Evolutionary conservation across 108 stramenopile genomes (phyloP).

Genomic region (Nannochloropsis gaditana): DNA sequence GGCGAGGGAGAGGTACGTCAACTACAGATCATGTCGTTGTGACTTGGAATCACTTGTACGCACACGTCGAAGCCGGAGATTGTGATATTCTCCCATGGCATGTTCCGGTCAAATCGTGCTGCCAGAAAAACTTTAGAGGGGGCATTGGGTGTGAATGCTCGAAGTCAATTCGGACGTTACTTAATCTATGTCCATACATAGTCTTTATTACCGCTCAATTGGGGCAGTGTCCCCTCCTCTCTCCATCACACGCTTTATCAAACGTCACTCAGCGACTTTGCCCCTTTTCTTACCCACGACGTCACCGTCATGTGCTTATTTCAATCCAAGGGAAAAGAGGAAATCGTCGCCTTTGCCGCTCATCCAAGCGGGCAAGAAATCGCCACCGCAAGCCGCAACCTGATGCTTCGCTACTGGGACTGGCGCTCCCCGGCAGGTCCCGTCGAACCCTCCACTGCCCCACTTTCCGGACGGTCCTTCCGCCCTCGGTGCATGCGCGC

Average conservation of each 20-base stretch:
- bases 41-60: not conserved
- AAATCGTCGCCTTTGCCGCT: slow-evolving; percentile 37
- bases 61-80: slow-evolving; percentile 9
- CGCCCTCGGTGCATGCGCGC: slow-evolving; percentile 31
- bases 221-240: not conserved
- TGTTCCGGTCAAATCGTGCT: not conserved
- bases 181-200: slow-evolving; percentile 20
- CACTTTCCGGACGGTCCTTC: not conserved
- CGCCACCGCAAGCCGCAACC: slow-evolving; percentile 42
- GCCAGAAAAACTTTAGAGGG: not conserved
- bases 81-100: not conserved
- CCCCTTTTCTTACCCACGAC: too few relatives aligned
- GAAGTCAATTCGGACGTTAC: slow-evolving; percentile 20
- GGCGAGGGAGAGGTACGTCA: not conserved
- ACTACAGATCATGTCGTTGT: not conserved
- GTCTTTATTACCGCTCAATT: not conserved
- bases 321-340: not conserved
- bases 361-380: slow-evolving; percentile 40
- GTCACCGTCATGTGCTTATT: not conserved
- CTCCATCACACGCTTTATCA: not conserved
- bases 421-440: too few relatives aligned
- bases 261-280: too few relatives aligned
- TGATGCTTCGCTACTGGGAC: slow-evolving; percentile 31
- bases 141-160: slow-evolving; percentile 19
- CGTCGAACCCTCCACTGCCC: not conserved